Conservation (phyloP, 2,329 filamentous ascomycete species). For the Fusarium pseudonygamai region DNA sequence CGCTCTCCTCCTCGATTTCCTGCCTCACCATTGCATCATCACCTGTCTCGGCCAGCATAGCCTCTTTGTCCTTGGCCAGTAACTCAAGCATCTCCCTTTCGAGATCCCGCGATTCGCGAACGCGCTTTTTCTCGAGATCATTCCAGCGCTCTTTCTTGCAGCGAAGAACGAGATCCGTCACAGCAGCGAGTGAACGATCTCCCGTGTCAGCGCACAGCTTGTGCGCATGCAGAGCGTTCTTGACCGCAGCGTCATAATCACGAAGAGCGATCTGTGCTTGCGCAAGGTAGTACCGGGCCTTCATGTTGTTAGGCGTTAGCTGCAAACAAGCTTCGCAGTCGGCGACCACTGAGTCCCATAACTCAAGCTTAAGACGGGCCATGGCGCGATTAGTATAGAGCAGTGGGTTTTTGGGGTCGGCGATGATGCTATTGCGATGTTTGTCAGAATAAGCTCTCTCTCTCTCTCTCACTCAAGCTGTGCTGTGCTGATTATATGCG, state of each 20-base stretch:
- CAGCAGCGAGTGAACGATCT: conserved; percentile 73
- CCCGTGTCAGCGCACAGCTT: conserved; percentile 69
- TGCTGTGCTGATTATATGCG: background rate
- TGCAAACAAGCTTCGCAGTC: conserved; percentile 82
- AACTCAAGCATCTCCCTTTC: conserved; percentile 67
- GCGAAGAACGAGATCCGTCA: conserved; percentile 77
- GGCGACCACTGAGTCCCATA: conserved; percentile 78
- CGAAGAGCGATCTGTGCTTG: conserved; percentile 80
- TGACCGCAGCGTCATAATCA: conserved; percentile 74
- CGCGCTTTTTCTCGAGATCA: conserved; percentile 70
- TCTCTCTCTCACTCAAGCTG: background rate
- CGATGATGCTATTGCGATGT: conserved; percentile 69
- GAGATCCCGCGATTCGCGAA: conserved; percentile 65
- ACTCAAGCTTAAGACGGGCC: conserved; percentile 76
- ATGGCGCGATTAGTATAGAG: conserved; percentile 93
- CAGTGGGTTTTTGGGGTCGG: conserved; percentile 78
- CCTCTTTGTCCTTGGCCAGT: conserved; percentile 59
- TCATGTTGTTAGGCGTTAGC: conserved; percentile 73
- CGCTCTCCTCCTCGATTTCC: conserved; percentile 59
- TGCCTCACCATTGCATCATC: conserved; percentile 59
- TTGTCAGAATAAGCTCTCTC: conserved; percentile 12
- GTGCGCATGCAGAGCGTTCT: conserved; percentile 77
- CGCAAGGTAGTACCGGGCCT: conserved; percentile 84
- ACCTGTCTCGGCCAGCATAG: conserved; percentile 51
- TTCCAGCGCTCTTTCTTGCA: conserved; percentile 92